phyloP scores from a whole-genome alignment of 345 rosid genomes.

The Punica granatum region DNA sequence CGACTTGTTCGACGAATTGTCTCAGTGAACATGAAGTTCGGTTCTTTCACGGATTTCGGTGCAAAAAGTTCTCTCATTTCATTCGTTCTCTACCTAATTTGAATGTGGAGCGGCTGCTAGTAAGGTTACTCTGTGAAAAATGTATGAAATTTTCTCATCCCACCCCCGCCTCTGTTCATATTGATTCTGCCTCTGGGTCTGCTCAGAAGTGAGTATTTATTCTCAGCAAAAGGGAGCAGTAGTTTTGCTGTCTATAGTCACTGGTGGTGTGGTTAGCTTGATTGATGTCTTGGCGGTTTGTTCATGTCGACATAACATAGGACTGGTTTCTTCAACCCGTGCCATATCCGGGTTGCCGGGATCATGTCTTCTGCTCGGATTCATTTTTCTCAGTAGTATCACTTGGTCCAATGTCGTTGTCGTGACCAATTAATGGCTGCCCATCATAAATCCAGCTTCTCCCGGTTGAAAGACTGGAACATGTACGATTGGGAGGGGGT shows the following conservation, averaged over 20 bases:
- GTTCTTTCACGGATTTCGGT: not conserved
- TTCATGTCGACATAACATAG: too few species aligned
- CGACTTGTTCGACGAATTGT: slow-evolving; percentile 44
- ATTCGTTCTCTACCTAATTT: not conserved
- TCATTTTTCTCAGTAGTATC: too few species aligned
- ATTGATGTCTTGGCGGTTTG: not conserved
- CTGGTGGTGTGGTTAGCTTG: not conserved
- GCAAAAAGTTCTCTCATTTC: not conserved
- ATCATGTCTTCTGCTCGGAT: too few species aligned
- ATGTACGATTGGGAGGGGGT: too few species aligned
- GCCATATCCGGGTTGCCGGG: not conserved
- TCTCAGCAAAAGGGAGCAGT: not conserved
- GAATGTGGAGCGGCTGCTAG: not conserved
- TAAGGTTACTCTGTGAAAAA: not conserved
- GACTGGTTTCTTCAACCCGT: too few species aligned
- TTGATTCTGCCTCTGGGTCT: not conserved
- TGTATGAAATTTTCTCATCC: not conserved
- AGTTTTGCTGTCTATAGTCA: too few species aligned
- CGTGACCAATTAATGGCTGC: too few species aligned
- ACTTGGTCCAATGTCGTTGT: too few species aligned
- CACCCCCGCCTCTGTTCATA: not conserved
- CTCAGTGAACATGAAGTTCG: slow-evolving; percentile 1
- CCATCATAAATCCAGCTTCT: too few species aligned
- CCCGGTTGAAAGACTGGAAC: too few species aligned
- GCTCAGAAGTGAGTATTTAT: not conserved